Evolutionary conservation across 1,284 basidiomycete genomes (phyloP), one percentile per base, ranked within the genome.

Genomic region (Cutaneotrichosporon cyanovorans): DNA sequence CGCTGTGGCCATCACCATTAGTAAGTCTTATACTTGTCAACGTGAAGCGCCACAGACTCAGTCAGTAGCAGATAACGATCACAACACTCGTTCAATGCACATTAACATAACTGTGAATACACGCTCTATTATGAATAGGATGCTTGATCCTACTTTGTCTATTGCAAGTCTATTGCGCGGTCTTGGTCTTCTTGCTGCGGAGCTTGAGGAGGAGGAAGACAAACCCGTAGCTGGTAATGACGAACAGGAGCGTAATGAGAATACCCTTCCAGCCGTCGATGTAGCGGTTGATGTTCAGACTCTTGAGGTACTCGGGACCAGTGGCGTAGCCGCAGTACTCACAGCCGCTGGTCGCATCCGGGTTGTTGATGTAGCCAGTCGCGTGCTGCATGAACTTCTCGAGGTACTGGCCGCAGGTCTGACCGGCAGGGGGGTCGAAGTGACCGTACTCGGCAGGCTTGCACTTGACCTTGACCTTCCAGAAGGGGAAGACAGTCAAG

Each of bases 391-490:
- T 36, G 48, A 61, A 65, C 5, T 41, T 18, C 15, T 43, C 34
- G 52, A 65, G 58, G 61, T 68, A 72, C 19, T 48, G 36, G 1
- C 50, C 55, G 47, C 72, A 72, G 9, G 69, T 66, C 55, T 62
- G 57, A n/a, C 63, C 66, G 3, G 45, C 2, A 0, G 69, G 68
- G 8, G 71, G 66, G 43, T 62, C 53, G 56, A 73, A 65, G 14
- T 51, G 42, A 4, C 60, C 59, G 48, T 54, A 66, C 48, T 72
- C 72, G 21, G 48, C 21, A 5, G 56, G 47, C 30, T 51, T 50
- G 55, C 71, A 73, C 36, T 59, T 44, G 42, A 66, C 61, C 1
- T 51, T 45, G 16, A 56, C 56, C 49, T 67, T 54, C 57, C 62
- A 62, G 15, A 66, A 39, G 28, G 58, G 54, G 22, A 53, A 56